phyloP scores from a whole-genome alignment of 768 basidiomycete species.

The Gymnopilus junonius region DNA sequence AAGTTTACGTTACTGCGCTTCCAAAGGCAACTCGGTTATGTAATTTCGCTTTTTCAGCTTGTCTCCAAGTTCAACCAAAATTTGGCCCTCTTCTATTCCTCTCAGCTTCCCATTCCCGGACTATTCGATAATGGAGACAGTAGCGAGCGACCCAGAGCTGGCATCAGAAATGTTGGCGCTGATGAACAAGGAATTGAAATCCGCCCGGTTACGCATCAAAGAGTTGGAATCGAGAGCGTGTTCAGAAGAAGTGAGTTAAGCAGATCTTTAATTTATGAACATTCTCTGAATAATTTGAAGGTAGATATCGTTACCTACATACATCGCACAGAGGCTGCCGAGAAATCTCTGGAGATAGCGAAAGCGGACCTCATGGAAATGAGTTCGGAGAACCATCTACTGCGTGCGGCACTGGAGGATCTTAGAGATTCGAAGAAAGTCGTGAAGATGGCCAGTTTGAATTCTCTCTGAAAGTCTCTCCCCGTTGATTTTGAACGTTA shows the following conservation, averaged over 20 bases:
- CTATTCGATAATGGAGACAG: not conserved
- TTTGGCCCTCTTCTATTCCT: not conserved
- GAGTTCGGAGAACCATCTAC: not conserved
- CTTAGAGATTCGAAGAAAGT: not conserved
- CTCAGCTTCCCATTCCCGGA: not conserved
- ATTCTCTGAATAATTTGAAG: not conserved
- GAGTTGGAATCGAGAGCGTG: constrained; percentile 2
- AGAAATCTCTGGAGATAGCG: not conserved
- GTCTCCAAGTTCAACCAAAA: not conserved
- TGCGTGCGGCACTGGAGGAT: constrained; percentile 5
- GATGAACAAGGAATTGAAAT: constrained; percentile 16
- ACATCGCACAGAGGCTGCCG: constrained; percentile 7
- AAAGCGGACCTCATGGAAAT: not conserved
- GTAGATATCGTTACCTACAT: not conserved
- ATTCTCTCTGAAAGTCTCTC: not conserved
- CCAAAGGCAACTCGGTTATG: not conserved
- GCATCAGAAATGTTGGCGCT: constrained; percentile 15
- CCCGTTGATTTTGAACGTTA: not conserved
- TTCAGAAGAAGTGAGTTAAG: not conserved
- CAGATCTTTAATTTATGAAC: not conserved
- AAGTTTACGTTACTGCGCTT: not conserved
- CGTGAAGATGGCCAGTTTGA: not conserved
- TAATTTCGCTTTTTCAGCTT: constrained; percentile 1
- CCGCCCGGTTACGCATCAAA: constrained; percentile 4
- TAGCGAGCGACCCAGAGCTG: constrained; percentile 14